A percentile compares a stretch with the other conserved stretches of the same genome.
Evolutionary conservation across 2,329 filamentous ascomycete species (phyloP).

Genomic region (Fusarium devonianum): DNA sequence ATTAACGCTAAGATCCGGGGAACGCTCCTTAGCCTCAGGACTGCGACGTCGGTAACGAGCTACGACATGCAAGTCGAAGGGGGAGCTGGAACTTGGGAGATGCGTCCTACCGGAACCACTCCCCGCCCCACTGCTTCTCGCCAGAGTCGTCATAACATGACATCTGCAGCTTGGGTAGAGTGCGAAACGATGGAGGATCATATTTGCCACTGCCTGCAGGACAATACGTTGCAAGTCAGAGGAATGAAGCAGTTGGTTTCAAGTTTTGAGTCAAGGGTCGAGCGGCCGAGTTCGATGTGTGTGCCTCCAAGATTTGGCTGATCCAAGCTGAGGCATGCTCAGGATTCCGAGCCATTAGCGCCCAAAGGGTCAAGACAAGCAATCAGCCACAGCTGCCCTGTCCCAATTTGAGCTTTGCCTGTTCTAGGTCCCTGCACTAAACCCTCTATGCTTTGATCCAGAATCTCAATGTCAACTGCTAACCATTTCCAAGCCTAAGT

Average conservation of each 20-base stretch:
- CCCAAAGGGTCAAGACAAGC: background rate
- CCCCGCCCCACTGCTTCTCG: slow-evolving; percentile 27
- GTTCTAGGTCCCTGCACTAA: no score
- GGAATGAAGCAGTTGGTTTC: slow-evolving; percentile 3
- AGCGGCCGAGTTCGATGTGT: background rate
- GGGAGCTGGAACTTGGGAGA: slow-evolving; percentile 8
- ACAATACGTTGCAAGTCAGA: background rate
- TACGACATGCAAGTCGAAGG: slow-evolving; percentile 7
- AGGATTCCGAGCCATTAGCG: slow-evolving; percentile 21
- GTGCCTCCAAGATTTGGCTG: background rate
- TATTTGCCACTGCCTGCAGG: background rate
- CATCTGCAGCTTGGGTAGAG: slow-evolving; percentile 6
- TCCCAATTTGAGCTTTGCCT: slow-evolving; percentile 10
- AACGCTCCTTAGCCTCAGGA: slow-evolving; percentile 15
- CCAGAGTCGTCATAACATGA: slow-evolving; percentile 36
- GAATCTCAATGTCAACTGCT: no score
- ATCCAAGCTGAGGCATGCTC: slow-evolving; percentile 9
- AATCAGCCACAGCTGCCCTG: slow-evolving; percentile 18
- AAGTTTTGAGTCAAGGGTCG: background rate
- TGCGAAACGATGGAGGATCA: background rate
- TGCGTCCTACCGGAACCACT: slow-evolving; percentile 25
- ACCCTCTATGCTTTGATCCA: no score
- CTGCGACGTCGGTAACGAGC: background rate
- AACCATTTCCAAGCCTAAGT: no score
- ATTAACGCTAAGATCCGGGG: slow-evolving; percentile 25